Evolutionary conservation across 208 protist genomes (phyloP).

Genomic region (Leishmania turanica): DNA sequence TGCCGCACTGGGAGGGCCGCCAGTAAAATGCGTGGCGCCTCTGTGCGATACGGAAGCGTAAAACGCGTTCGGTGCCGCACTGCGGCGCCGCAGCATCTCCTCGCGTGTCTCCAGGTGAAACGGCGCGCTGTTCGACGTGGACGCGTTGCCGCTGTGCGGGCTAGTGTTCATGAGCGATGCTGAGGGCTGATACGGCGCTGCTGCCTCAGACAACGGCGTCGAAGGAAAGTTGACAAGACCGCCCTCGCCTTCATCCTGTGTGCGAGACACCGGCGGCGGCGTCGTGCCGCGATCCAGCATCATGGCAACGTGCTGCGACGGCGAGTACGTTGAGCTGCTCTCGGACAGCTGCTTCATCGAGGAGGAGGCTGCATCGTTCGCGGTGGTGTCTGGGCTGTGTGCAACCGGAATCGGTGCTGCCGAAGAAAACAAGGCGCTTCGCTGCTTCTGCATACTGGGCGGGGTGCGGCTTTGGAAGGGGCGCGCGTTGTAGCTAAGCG

Average conservation of each 20-base stretch:
- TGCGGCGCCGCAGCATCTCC: constrained; percentile 84
- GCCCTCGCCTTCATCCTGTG: constrained; percentile 24
- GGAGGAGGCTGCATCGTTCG: background rate
- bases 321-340: constrained; percentile 40
- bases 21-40: constrained; percentile 30
- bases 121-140: constrained; percentile 23
- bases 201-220: constrained; percentile 28
- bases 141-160: constrained; percentile 20
- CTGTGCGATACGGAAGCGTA: constrained; percentile 43
- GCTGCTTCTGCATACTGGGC: constrained; percentile 9
- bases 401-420: background rate
- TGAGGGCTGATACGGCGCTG: constrained; percentile 24
- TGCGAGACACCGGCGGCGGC: constrained; percentile 15
- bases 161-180: constrained; percentile 20
- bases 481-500: constrained; percentile 34
- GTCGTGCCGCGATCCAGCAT: constrained; percentile 41
- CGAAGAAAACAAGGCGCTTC: background rate
- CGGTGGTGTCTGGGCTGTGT: background rate
- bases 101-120: constrained; percentile 83
- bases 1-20: constrained; percentile 27
- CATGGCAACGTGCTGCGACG: constrained; percentile 43
- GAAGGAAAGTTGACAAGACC: constrained; percentile 30
- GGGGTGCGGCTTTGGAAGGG: constrained; percentile 35
- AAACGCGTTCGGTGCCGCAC: constrained; percentile 59
- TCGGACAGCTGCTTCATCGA: constrained; percentile 43